phyloP scores from a whole-genome alignment of 108 stramenopile genomes.

The Pseudonitzschia multiseries region DNA sequence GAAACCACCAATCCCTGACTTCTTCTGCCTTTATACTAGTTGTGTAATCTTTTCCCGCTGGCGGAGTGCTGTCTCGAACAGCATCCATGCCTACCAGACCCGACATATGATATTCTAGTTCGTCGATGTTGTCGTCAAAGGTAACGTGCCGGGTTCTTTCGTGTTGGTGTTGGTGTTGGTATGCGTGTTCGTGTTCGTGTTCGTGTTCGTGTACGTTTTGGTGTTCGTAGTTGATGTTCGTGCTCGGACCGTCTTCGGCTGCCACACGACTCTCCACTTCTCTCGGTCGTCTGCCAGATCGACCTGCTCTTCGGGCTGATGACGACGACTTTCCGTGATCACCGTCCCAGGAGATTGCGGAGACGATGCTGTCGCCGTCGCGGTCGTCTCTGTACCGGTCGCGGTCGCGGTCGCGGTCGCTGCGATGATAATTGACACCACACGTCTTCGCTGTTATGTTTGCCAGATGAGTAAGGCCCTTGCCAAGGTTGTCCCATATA shows the following conservation, averaged over 20 bases:
- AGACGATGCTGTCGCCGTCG: slow-evolving; percentile 1
- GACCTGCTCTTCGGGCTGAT: not conserved
- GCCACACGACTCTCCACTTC: not conserved
- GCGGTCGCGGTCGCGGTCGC: not conserved
- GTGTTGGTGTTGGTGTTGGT: not conserved
- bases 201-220: not conserved
- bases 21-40: not conserved
- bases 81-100: not conserved
- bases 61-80: not conserved
- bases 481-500: not conserved
- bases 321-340: slow-evolving; percentile 2
- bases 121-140: not conserved
- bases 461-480: not conserved
- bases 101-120: not conserved
- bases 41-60: not conserved
- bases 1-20: not conserved
- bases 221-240: not conserved
- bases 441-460: slow-evolving; percentile 6
- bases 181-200: too few species aligned
- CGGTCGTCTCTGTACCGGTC: not conserved
- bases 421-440: slow-evolving; percentile 5
- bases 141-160: slow-evolving; percentile 3
- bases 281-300: not conserved
- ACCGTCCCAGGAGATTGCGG: slow-evolving; percentile 8
- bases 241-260: not conserved